phyloP scores from a whole-genome alignment of 2,329 filamentous ascomycete species.

The Lanzia echinophila region DNA sequence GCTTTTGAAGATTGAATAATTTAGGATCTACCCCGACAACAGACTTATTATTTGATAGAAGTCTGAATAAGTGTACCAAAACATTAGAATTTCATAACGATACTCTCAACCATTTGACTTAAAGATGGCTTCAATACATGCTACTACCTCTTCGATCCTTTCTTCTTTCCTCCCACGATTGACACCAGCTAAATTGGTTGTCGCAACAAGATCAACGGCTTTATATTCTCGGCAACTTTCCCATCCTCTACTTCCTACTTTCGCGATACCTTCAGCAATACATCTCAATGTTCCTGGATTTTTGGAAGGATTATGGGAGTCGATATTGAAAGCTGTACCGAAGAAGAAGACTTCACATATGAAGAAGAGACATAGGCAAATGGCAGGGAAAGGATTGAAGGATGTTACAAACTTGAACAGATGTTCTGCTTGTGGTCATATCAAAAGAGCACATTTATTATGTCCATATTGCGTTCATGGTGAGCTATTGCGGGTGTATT shows the following conservation, averaged over 20 bases:
- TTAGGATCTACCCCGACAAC: background rate
- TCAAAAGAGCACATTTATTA: conserved; percentile 82
- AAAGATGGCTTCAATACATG: conserved; percentile 41
- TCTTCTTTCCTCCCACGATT: conserved; percentile 51
- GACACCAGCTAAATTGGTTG: conserved; percentile 36
- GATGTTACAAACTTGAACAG: conserved; percentile 82
- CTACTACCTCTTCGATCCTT: conserved; percentile 35
- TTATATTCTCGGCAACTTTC: conserved; percentile 41
- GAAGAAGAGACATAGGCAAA: conserved; percentile 86
- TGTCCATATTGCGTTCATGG: conserved; percentile 83
- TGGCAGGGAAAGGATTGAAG: conserved; percentile 92
- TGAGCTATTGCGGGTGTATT: conserved; percentile 39
- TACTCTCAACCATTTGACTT: too few species aligned
- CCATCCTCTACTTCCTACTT: conserved; percentile 44
- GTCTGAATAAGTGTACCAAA: background rate
- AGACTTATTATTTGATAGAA: background rate
- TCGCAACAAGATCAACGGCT: conserved; percentile 38
- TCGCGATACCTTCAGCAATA: conserved; percentile 54
- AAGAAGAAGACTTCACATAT: conserved; percentile 99
- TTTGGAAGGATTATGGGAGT: conserved; percentile 86
- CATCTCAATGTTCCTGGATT: conserved; percentile 57
- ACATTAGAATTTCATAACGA: background rate
- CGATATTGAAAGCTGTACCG: conserved; percentile 82
- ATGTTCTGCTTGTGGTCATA: conserved; percentile 81
- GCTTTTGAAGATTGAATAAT: background rate